Evolutionary conservation across 495 filamentous ascomycete species (phyloP), one percentile per base, ranked within the genome.

Genomic region (Pyronema domesticum): DNA sequence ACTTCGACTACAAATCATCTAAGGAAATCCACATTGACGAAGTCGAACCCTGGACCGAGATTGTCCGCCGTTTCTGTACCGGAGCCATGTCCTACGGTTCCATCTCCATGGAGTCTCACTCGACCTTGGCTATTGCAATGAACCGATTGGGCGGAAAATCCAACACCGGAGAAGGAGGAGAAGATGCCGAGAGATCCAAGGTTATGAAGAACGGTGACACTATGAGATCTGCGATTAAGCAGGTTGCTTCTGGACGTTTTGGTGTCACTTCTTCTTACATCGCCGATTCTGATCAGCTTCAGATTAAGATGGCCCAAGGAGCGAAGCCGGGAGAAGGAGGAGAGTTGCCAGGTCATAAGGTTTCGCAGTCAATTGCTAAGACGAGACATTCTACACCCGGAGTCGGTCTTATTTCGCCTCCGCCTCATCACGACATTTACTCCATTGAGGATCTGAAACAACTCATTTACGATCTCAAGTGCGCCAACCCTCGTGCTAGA

Each of bases 261-360:
- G 91, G 91, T 74, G 91, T 99, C 56, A 99, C 93, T 7, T 91
- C 87, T 35, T 86, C 93, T 73, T 99, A 96, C 68, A 77, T 99
- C n/a, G 89, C 91, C 40, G 91, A 99, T 68, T 86, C 91, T 11
- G 91, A 99, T 67, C 89, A 99, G 71, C 74, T 99, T 37, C 91
- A 99, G 72, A 99, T 99, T 76, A 99, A 99, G 77, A 99, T 99
- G 91, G 91, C 91, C 8, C 91, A 99, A 71, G 91, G 91, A 63
- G 91, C 91, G 51, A 99, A 99, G 77, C 91, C 91, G 58, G 91
- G 91, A 65, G 91, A 99, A 69, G 91, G 91, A 73, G 91, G 91
- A 76, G 91, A 99, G 68, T 79, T 99, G 58, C 91, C 91, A 35
- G 91, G 91, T 33, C 89, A 96, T 74, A 99, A 99, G 72, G 93